Base-by-base conservation (phyloP, 225 moss, liverwort and hornwort genomes). In the Polytrichum formosum region DNA sequence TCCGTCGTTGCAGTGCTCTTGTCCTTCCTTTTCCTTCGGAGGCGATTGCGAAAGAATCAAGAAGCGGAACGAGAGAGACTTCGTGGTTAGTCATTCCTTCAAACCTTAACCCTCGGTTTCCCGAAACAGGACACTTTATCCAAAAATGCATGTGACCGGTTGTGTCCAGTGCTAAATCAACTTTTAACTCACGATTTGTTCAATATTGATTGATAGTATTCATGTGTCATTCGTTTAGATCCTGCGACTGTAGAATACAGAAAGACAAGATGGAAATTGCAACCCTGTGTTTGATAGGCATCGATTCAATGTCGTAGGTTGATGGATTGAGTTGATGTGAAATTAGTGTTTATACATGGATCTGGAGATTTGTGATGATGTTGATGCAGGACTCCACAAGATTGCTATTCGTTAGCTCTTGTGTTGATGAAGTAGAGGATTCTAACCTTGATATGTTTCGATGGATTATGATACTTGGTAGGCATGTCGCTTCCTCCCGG, bases 401-500 rank as follows among this genome's bases (percentile, higher is more conserved):
- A 7, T 61, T 61, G 21, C 22, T 22, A 21, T 21, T n/a, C 60
- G 26, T 61, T 9, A n/a, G 21, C 26, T 21, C 60, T 7, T 61
- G 26, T n/a, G 26, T 61, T 61, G 60, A 61, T 22, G 20, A n/a
- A 26, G 60, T 26, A 22, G 7, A 61, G 26, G 26, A 61, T 7
- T n/a, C 26, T 61, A 21, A 61, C 21, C 26, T 22, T 61, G 10
- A 61, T 7, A 2, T 61, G 60, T 7, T 22, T n/a, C 18, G 22
- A 26, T 21, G 21, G 2, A 61, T 61, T 21, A 61, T 26, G 21
- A 26, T 63, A 16, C 28, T 18, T 26, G 28, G 19, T 26, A 9
- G 56, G 55, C 19, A 56, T 28, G 56, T 28, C 56, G n/a, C 73
- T 85, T 20, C 84, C 81, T 5, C 76, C 71, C 4, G 78, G 81